Evolutionary conservation across 352 stramenopile species (phyloP).

Genomic region (Pythium insidiosum): DNA sequence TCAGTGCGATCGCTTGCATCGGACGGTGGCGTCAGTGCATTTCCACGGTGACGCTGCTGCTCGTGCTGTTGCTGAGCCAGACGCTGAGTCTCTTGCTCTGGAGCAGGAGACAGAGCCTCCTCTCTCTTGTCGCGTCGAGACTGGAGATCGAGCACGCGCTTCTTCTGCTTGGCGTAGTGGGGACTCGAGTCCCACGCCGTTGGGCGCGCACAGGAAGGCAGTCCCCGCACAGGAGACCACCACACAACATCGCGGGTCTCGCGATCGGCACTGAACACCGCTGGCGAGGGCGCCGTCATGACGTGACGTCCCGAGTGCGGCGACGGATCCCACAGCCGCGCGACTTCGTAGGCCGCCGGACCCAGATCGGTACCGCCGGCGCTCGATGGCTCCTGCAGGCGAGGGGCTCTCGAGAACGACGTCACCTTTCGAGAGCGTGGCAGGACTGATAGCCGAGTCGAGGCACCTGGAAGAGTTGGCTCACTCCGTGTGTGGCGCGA

Average conservation of each 20-base stretch:
- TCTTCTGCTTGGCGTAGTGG: conserved; percentile 52
- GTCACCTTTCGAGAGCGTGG: not conserved
- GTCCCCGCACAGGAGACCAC: conserved; percentile 28
- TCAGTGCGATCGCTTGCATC: not conserved
- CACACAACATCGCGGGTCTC: conserved; percentile 39
- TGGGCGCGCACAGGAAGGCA: conserved; percentile 23
- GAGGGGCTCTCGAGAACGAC: conserved; percentile 8
- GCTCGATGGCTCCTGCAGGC: conserved; percentile 3
- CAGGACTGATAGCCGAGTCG: not conserved
- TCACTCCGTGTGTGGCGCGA: not conserved
- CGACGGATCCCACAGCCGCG: conserved; percentile 34
- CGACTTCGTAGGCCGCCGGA: conserved; percentile 30
- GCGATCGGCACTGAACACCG: conserved; percentile 31
- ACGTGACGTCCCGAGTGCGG: conserved; percentile 1
- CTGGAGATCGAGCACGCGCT: conserved; percentile 17
- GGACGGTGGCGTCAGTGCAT: not conserved
- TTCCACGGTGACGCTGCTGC: not conserved
- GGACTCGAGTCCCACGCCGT: conserved; percentile 45
- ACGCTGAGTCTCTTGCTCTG: not conserved
- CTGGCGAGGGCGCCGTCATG: conserved; percentile 18
- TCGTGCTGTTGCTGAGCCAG: not conserved
- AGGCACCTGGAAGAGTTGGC: not conserved
- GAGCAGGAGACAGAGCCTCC: not conserved
- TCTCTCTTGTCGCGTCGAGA: not conserved
- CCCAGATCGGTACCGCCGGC: conserved; percentile 4